Evolutionary conservation across 2,329 filamentous ascomycete genomes (phyloP), one percentile per base, ranked within the genome.

Genomic region (Cladophialophora bantiana): DNA sequence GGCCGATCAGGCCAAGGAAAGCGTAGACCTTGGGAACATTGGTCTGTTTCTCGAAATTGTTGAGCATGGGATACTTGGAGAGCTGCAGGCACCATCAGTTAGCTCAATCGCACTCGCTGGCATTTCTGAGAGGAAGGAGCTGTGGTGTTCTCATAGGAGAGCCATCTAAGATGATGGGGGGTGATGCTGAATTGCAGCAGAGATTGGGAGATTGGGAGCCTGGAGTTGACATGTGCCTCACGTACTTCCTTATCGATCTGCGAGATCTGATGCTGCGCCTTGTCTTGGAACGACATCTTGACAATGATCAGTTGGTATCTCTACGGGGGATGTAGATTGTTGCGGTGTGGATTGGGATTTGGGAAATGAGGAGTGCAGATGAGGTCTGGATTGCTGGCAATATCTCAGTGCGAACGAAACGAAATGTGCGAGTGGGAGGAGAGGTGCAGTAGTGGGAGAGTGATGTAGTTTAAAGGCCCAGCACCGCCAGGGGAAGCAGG

Each of bases 41-140:
- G 74, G 87, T 89, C 80, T 89, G 87, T 78, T 86, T 84, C 83
- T 90, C 88, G 73, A 90, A 84, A 79, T 89, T 87, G 83, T 88
- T 88, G 78, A 90, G 86, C 74, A 83, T 77, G 73, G 84, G 85
- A 80, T 89, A 89, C 78, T 89, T 89, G 78, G 86, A 89, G 72
- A 90, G 85, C 87, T 89, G 77, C 48, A 60, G 31, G n/a, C 20
- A 54, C 31, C 48, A 52, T 15, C 10, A 48, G 34, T 68, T 38
- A 66, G 62, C 63, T 61, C 36, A 53, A 60, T 40, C 35, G 10
- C 48, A 20, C 7, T 31, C 34, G 34, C 40, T 18, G 45, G 53
- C 34, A 18, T 6, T 6, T 61, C 15, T 54, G 59, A 36, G 59
- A 61, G 40, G 45, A 12, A 18, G 26, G 7, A 18, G 26, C 9